Conservation (phyloP, 768 basidiomycete species). For the Suillus occidentalis region DNA sequence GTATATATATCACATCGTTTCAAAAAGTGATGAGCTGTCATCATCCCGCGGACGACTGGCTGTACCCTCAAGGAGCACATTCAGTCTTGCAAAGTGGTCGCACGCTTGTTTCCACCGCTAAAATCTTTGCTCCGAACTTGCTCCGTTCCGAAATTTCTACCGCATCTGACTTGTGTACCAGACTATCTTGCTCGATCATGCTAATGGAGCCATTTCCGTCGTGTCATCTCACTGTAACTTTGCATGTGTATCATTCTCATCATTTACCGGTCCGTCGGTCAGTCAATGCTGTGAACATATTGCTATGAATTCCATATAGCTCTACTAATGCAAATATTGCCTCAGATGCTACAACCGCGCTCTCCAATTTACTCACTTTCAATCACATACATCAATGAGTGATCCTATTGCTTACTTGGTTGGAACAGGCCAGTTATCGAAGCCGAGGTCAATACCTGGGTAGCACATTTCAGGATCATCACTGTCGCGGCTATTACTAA, state of each 20-base stretch:
- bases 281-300: not conserved
- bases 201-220: not conserved
- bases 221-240: not conserved
- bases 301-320: not conserved
- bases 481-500: conserved; percentile 3
- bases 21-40: not conserved
- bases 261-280: not conserved
- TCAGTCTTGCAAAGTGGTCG: not conserved
- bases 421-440: conserved; percentile 56
- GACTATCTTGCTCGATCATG: not conserved
- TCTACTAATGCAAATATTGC: not conserved
- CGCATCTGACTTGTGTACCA: not conserved
- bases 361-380: not conserved
- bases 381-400: not conserved
- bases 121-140: not conserved
- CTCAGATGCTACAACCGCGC: not conserved
- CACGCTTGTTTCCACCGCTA: not conserved
- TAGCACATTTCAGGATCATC: conserved; percentile 15
- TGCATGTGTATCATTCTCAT: not conserved
- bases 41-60: not conserved
- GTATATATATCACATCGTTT: not conserved
- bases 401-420: conserved; percentile 1
- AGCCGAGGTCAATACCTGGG: conserved; percentile 64
- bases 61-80: not conserved
- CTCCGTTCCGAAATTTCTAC: not conserved